Evolutionary conservation across 495 filamentous ascomycete species (phyloP).

Genomic region (Pyrenula aspistea): DNA sequence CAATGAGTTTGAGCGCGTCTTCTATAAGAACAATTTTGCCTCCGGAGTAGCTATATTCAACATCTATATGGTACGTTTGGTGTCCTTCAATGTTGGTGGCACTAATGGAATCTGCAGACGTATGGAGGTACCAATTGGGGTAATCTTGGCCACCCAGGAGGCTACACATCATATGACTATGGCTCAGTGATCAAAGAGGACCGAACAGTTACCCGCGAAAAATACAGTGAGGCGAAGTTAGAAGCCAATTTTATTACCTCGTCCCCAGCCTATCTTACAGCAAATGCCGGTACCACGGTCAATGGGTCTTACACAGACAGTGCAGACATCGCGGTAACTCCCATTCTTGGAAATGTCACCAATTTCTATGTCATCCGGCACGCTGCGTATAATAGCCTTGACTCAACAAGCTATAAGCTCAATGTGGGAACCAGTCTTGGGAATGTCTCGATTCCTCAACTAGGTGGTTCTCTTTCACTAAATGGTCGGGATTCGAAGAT

Average conservation of each 20-base stretch:
- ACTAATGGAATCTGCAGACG: conserved; percentile 24
- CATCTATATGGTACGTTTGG: conserved; percentile 50
- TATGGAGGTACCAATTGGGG: conserved; percentile 81
- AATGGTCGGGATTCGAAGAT: conserved; percentile 66
- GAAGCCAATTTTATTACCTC: conserved; percentile 60
- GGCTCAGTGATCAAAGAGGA: conserved; percentile 57
- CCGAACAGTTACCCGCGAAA: conserved; percentile 53
- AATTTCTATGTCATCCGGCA: conserved; percentile 57
- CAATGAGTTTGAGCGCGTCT: conserved; percentile 61
- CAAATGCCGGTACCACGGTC: conserved; percentile 33
- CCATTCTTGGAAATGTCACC: conserved; percentile 38
- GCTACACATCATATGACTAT: conserved; percentile 69
- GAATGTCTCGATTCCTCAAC: conserved; percentile 47
- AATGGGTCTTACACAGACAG: conserved; percentile 38
- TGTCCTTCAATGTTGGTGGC: neutral
- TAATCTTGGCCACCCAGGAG: conserved; percentile 59
- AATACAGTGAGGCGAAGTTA: conserved; percentile 70
- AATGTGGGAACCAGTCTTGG: conserved; percentile 50
- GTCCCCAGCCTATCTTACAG: conserved; percentile 52
- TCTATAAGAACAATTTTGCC: conserved; percentile 69
- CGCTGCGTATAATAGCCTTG: conserved; percentile 41
- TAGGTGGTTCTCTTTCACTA: conserved; percentile 48
- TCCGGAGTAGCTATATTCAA: conserved; percentile 50
- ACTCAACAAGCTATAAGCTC: conserved; percentile 47
- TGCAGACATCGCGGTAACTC: conserved; percentile 42